phyloP scores from a whole-genome alignment of 352 stramenopile species.

The Globisporangium uncinulatum region DNA sequence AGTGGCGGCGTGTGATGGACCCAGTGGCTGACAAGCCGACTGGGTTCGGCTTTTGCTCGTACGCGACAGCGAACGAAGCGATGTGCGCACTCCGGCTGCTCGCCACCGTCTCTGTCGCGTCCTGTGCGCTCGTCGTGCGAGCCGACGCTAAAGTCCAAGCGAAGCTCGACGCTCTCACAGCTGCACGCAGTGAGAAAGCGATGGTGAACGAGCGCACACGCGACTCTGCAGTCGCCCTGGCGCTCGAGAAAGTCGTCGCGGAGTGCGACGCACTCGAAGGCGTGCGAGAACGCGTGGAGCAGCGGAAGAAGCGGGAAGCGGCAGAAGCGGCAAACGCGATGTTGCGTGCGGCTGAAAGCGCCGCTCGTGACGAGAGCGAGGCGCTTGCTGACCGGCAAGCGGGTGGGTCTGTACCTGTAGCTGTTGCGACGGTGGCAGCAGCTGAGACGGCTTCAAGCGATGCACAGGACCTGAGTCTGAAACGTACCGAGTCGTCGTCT shows the following conservation, averaged over 20 bases:
- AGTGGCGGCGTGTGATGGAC: slow-evolving; percentile 42
- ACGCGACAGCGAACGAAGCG: slow-evolving; percentile 22
- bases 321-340: not conserved
- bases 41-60: slow-evolving; percentile 47
- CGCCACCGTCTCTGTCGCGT: slow-evolving; percentile 35
- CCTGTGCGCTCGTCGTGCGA: slow-evolving; percentile 37
- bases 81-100: slow-evolving; percentile 39
- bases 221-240: slow-evolving; percentile 19
- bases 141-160: slow-evolving; percentile 31
- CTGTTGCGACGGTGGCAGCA: too few species aligned
- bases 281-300: slow-evolving; percentile 21
- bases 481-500: too few species aligned
- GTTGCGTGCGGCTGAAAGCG: too few species aligned
- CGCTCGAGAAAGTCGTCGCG: slow-evolving; percentile 24
- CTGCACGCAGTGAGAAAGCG: slow-evolving; percentile 6
- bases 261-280: slow-evolving; percentile 26
- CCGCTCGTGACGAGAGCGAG: too few species aligned
- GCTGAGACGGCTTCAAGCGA: too few species aligned
- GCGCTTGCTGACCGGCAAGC: too few species aligned
- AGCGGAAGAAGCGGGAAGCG: not conserved
- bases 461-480: too few species aligned
- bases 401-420: too few species aligned
- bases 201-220: slow-evolving; percentile 17
- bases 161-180: slow-evolving; percentile 24
- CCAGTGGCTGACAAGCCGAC: slow-evolving; percentile 35